These are phyloP conservation scores for Alternaria gaisen DNA, from an alignment of 2,329 filamentous ascomycete genomes.

Conservation along the genomic window DNA sequence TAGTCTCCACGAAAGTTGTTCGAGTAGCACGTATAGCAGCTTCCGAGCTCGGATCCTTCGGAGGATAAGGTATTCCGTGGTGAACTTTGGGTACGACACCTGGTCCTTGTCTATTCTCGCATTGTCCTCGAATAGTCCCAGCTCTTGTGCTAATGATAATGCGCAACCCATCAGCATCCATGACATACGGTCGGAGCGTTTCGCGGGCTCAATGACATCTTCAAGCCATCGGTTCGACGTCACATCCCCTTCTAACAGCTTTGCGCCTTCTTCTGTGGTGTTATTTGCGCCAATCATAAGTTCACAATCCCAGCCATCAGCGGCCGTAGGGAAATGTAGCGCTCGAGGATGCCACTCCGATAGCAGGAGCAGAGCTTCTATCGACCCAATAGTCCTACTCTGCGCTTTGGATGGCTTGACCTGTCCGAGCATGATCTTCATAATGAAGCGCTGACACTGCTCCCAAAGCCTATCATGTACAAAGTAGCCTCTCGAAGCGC, in stretches of 20 bases:
- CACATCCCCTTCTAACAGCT: constrained; percentile 46
- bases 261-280: constrained; percentile 48
- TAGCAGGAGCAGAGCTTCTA: constrained; percentile 63
- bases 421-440: constrained; percentile 63
- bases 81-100: constrained; percentile 45
- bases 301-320: constrained; percentile 65
- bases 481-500: constrained; percentile 60
- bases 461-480: constrained; percentile 65
- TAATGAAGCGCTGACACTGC: constrained; percentile 63
- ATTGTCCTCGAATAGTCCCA: constrained; percentile 60
- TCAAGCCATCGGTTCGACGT: constrained; percentile 59
- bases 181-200: constrained; percentile 66
- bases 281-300: constrained; percentile 56
- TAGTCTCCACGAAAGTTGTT: constrained; percentile 62
- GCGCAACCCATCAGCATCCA: constrained; percentile 68
- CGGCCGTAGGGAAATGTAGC: constrained; percentile 62
- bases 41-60: constrained; percentile 48
- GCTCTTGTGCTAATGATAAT: constrained; percentile 61
- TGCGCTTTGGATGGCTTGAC: constrained; percentile 62
- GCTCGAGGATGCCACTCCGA: constrained; percentile 66
- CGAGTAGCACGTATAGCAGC: constrained; percentile 57
- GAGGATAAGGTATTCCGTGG: constrained; percentile 40
- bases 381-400: constrained; percentile 60
- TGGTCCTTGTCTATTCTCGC: constrained; percentile 48
- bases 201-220: constrained; percentile 64